Evolutionary conservation across 2,329 filamentous ascomycete genomes (phyloP).

Genomic region (Paecilomyces dactylethromorphus): DNA sequence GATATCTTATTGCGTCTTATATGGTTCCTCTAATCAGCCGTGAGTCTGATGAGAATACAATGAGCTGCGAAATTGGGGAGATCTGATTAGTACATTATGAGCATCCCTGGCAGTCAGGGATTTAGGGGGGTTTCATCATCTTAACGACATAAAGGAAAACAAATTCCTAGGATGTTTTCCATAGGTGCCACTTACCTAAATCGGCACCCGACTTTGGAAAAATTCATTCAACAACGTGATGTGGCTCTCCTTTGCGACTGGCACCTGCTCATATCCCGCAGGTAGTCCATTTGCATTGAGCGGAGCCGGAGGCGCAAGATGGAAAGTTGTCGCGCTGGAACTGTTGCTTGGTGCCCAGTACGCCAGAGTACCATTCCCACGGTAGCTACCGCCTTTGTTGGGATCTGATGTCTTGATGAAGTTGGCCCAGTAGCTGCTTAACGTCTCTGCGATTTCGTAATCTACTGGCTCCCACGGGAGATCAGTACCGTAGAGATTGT

Average conservation of each 20-base stretch:
- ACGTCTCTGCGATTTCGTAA: slow-evolving; percentile 17
- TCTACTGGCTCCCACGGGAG: slow-evolving; percentile 20
- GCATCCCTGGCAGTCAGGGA: not conserved
- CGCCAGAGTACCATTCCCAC: not conserved
- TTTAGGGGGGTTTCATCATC: not conserved
- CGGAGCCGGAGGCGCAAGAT: not conserved
- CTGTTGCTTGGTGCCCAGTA: not conserved
- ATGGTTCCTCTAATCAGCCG: not conserved
- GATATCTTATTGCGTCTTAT: not conserved
- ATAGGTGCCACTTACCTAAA: not conserved
- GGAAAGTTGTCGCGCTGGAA: not conserved
- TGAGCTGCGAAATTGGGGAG: not conserved
- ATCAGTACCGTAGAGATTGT: slow-evolving; percentile 18
- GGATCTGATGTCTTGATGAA: slow-evolving; percentile 25
- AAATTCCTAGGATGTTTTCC: not conserved
- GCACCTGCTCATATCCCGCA: not conserved
- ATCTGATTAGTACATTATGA: not conserved
- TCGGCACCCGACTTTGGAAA: not conserved
- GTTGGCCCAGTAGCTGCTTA: slow-evolving; percentile 24
- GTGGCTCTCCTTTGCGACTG: not conserved
- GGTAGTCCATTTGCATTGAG: not conserved
- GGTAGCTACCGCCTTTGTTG: slow-evolving; percentile 8
- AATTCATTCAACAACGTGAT: not conserved
- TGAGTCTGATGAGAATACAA: not conserved
- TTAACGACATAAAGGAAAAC: not conserved